A percentile compares a stretch with the other conserved stretches of the same genome.
Evolutionary conservation across 169 alveolate genomes (phyloP).

Genomic region (Eimeria praecox): DNA sequence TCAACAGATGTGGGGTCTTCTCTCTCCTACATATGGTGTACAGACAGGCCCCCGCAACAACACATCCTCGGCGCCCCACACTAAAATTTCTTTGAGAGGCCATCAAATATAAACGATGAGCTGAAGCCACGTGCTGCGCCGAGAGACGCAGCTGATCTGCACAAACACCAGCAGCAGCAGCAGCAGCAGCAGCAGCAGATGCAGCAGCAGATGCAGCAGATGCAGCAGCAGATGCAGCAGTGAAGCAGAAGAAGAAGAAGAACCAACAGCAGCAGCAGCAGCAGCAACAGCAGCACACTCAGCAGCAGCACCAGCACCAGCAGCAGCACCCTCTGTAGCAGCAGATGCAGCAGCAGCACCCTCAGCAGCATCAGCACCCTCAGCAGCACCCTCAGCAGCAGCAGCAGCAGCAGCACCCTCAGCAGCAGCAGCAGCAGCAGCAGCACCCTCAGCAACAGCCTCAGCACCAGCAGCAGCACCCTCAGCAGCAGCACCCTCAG

Average conservation of each 20-base stretch:
- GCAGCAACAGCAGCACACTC: neutral
- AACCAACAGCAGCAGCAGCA: too few relatives aligned
- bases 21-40: conserved; percentile 97
- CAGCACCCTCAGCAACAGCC: neutral
- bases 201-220: neutral
- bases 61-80: conserved; percentile 95
- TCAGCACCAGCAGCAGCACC: neutral
- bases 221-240: too few relatives aligned
- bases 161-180: conserved; percentile 58
- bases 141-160: conserved; percentile 84
- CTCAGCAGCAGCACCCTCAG: conserved; percentile 40
- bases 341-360: too few relatives aligned
- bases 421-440: conserved; percentile 30
- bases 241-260: too few relatives aligned
- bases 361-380: too few relatives aligned
- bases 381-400: too few relatives aligned
- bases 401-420: conserved; percentile 26
- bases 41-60: conserved; percentile 97
- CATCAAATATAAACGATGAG: conserved; percentile 94
- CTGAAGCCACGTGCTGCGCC: conserved; percentile 92
- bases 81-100: conserved; percentile 97
- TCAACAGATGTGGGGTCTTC: conserved; percentile 95
- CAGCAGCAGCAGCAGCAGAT: conserved; percentile 19
- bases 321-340: neutral
- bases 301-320: neutral